Evolutionary conservation across 441 rosid genomes (phyloP), one percentile per base, ranked within the genome.

Genomic region (Gossypium schwendimanii): DNA sequence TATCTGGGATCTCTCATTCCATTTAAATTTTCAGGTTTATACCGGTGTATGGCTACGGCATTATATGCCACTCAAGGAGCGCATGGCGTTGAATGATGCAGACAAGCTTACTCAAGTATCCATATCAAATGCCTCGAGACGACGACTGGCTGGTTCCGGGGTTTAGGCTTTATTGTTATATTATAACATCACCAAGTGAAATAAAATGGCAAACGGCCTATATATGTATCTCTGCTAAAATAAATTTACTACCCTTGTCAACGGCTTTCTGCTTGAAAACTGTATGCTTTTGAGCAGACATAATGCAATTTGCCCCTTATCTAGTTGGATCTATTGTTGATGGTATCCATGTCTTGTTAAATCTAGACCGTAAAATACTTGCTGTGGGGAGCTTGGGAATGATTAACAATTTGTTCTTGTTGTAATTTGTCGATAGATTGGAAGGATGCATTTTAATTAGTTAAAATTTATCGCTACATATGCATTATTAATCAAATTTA

Each of bases 41-140:
- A 88, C 85, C 0, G 99, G 99, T 66, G 93, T 75, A 63, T 95
- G 97, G 99, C 75, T 95, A 76, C 82, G 96, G 73, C 96, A 84
- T 73, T 95, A 91, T 70, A 82, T 72, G 78, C 94, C 99, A 3
- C 85, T 83, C 6, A 80, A 63, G 69, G 97, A 91, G 71, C 82
- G 99, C 77, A 83, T 79, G 55, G 49, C 71, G 2, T 62, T 84
- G 0, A 65, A 60, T 1, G 85, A 86, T 2, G 80, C 61, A 0
- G 98, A 91, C 73, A 84, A 75, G 86, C 82, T 85, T 1, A 88
- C 90, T 36, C 90, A 88, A 78, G 89, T 95, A 18, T 84, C 98
- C 4, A 71, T 87, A 57, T 95, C 98, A n/a, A 95, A 95, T 81
- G 95, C 99, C 47, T 59, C 92, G 0, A 87, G 85, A 83, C 87